Evolutionary conservation across 2,329 filamentous ascomycete species (phyloP).

Genomic region (Colletotrichum liaoningense): DNA sequence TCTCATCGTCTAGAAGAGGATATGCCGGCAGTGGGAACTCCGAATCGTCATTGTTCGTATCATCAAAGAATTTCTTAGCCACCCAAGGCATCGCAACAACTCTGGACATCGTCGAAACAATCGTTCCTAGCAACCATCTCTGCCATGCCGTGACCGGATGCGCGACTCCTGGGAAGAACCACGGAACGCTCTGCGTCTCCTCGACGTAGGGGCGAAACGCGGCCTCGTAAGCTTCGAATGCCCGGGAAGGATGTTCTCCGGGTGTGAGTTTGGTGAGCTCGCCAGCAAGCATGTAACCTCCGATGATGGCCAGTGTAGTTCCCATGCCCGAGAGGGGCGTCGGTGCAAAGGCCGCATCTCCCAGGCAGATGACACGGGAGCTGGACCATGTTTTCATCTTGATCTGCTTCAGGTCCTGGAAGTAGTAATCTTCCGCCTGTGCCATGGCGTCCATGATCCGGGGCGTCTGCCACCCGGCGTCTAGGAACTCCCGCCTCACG

Average conservation of each 20-base stretch:
- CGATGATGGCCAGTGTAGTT: constrained; percentile 54
- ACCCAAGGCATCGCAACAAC: constrained; percentile 20
- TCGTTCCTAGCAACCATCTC: constrained; percentile 7
- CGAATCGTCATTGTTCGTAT: not conserved
- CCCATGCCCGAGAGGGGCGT: constrained; percentile 59
- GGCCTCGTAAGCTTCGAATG: constrained; percentile 31
- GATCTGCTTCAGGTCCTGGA: constrained; percentile 53
- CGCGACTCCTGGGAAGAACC: constrained; percentile 3
- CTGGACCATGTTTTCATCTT: constrained; percentile 45
- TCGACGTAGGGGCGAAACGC: constrained; percentile 30
- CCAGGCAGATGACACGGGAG: constrained; percentile 57
- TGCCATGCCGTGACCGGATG: constrained; percentile 23
- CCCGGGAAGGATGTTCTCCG: constrained; percentile 3
- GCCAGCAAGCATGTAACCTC: constrained; percentile 63
- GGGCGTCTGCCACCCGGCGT: constrained; percentile 54
- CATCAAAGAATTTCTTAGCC: not conserved
- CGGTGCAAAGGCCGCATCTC: constrained; percentile 60
- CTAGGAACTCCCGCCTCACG: constrained; percentile 45
- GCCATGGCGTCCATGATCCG: constrained; percentile 45
- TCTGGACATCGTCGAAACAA: constrained; percentile 26
- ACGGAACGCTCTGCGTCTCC: constrained; percentile 28
- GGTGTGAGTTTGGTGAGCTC: constrained; percentile 47
- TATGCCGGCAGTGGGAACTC: constrained; percentile 17
- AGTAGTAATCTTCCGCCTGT: constrained; percentile 54
- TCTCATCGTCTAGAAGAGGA: not conserved